A percentile compares a stretch with the other conserved stretches of the same genome.
Evolutionary conservation across 2,329 filamentous ascomycete genomes (phyloP).

Genomic region (Colletotrichum filicis): DNA sequence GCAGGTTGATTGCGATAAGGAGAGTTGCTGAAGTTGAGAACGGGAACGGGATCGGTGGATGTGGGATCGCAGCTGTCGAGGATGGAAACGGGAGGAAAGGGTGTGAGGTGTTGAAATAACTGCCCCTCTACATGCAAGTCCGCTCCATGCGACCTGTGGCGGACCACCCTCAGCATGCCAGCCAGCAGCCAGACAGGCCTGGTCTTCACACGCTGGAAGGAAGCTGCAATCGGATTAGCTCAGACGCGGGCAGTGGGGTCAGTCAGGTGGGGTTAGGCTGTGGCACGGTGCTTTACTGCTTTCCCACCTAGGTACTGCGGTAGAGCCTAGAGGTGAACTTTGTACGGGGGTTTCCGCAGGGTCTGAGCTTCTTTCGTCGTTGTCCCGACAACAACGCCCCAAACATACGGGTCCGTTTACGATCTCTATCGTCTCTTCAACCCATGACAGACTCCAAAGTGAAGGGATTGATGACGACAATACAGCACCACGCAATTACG

Average conservation of each 20-base stretch:
- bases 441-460: not conserved
- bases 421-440: conserved; percentile 10
- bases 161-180: conserved; percentile 31
- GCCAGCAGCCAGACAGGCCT: conserved; percentile 20
- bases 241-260: conserved; percentile 24
- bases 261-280: conserved; percentile 28
- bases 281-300: conserved; percentile 17
- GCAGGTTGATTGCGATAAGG: conserved; percentile 35
- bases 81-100: conserved; percentile 46
- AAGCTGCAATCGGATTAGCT: conserved; percentile 36
- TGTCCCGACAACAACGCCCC: conserved; percentile 28
- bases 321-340: not conserved
- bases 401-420: conserved; percentile 24
- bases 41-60: conserved; percentile 41
- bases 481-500: not conserved
- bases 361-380: conserved; percentile 27
- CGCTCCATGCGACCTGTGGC: conserved; percentile 31
- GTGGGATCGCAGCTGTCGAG: conserved; percentile 30
- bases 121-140: conserved; percentile 52
- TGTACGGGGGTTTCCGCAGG: conserved; percentile 22
- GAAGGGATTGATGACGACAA: not conserved
- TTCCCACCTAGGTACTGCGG: no score
- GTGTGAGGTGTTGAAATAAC: conserved; percentile 46
- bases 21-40: conserved; percentile 41
- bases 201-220: conserved; percentile 21